Evolutionary conservation across 1,139 yeast genomes (phyloP), one percentile per base, ranked within the genome.

Genomic region (Suhomyces wounanorum): DNA sequence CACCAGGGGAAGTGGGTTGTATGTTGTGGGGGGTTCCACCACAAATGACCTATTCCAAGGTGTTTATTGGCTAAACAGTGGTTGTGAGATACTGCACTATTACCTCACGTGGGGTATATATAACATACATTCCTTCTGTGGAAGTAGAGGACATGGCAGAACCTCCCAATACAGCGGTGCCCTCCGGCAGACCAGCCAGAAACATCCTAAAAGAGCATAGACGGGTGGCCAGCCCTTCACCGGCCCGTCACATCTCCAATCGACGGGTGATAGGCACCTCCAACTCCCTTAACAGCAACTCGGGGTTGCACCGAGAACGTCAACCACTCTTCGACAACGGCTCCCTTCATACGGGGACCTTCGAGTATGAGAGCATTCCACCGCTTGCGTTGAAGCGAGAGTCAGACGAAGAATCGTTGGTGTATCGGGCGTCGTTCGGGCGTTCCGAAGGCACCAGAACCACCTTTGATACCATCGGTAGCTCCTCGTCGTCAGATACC

Each of bases 161-260:
- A 23, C 44, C 48, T 25, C 49, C 35, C 36, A 43, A 47, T 37
- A 31, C 28, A 45, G 36, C 51, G 25, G 39, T 47, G 40, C 48
- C 50, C n/a, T 39, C 52, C 18, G 26, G 30, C 31, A 36, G 43
- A 30, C 31, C 45, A 14, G 43, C 50, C 4, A 23, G 46, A 17
- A 28, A 25, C 17, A 13, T 48, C 31, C 26, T 41, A 17, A 47
- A n/a, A 38, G 47, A 41, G 33, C 43, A 33, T n/a, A 47, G 51
- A 8, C 52, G 71, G 21, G 50, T 63, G 10, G 45, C 59, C 5
- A 69, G 73, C 50, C 74, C 75, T 2, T 61, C 70, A 11, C 74
- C 76, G 2, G 44, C 65, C 9, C 62, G 77, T 40, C 70, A 64
- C 40, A 71, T 72, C 23, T 70, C 75, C 4, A 61, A 59, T 41